Conservation (phyloP, 2,329 filamentous ascomycete genomes). For the Talaromyces sp. region DNA sequence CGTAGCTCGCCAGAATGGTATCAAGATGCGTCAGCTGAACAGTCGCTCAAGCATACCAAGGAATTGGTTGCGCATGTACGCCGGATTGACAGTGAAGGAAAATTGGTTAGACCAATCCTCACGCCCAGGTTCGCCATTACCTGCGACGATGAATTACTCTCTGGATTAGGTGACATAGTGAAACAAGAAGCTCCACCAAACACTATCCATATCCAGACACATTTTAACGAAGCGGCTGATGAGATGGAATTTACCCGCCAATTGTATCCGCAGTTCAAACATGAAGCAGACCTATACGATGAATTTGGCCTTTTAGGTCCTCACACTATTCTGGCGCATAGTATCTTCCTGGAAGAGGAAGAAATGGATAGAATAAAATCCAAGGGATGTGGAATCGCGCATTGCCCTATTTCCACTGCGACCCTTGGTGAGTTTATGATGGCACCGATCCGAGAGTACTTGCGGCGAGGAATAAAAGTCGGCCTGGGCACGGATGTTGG, state of each 20-base stretch:
- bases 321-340: conserved; percentile 63
- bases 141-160: conserved; percentile 55
- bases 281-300: conserved; percentile 60
- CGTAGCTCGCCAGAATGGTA: conserved; percentile 51
- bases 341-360: conserved; percentile 58
- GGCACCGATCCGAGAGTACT: conserved; percentile 56
- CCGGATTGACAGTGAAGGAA: conserved; percentile 43
- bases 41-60: conserved; percentile 51
- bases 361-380: conserved; percentile 51
- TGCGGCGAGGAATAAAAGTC: conserved; percentile 60
- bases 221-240: conserved; percentile 63
- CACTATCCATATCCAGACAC: conserved; percentile 60
- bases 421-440: conserved; percentile 58
- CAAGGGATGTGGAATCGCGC: conserved; percentile 58
- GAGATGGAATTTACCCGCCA: conserved; percentile 56
- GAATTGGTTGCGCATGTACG: conserved; percentile 51
- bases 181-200: conserved; percentile 35
- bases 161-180: conserved; percentile 55
- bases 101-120: conserved; percentile 50
- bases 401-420: conserved; percentile 65
- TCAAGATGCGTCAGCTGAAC: conserved; percentile 46
- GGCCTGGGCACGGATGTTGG: conserved; percentile 64
- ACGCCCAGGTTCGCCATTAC: conserved; percentile 62
- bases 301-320: conserved; percentile 53
- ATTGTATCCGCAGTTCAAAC: conserved; percentile 56